phyloP scores from a whole-genome alignment of 352 stramenopile genomes.

The Globisporangium nagaii region DNA sequence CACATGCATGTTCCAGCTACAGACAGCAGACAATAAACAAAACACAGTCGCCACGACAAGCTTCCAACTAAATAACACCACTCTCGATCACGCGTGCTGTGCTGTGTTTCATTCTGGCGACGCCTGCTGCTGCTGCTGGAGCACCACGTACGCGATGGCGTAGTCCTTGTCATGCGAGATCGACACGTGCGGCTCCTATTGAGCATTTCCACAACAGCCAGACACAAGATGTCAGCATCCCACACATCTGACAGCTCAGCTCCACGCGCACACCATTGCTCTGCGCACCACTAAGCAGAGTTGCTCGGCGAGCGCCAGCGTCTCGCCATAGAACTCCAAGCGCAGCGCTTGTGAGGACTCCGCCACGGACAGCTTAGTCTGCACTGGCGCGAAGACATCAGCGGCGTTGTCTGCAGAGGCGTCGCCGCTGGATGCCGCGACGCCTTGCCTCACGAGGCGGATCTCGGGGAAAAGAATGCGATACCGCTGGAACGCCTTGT shows the following conservation, averaged over 20 bases:
- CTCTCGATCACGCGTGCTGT: too few relatives aligned
- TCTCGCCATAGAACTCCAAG: conserved; percentile 60
- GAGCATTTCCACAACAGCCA: not conserved
- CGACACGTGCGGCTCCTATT: conserved; percentile 57
- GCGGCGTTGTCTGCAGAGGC: not conserved
- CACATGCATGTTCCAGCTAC: not conserved
- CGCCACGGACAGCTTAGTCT: conserved; percentile 25
- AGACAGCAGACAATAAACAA: not conserved
- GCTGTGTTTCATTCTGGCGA: not conserved
- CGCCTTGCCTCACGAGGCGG: conserved; percentile 14
- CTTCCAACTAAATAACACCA: too few relatives aligned
- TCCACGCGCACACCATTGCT: too few relatives aligned
- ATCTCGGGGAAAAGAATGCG: conserved; percentile 81
- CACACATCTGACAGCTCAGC: too few relatives aligned
- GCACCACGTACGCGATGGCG: conserved; percentile 70
- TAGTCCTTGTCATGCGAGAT: conserved; percentile 83
- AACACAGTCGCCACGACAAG: too few relatives aligned
- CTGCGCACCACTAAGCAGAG: conserved; percentile 43
- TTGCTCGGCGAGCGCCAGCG: conserved; percentile 37
- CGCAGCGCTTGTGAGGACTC: conserved; percentile 29
- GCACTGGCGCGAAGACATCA: conserved; percentile 2
- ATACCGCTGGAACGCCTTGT: conserved; percentile 79
- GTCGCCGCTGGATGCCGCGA: not conserved
- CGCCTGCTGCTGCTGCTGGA: conserved; percentile 34
- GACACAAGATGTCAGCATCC: too few relatives aligned